Evolutionary conservation across 352 stramenopile species (phyloP), one percentile per base, ranked within the genome.

Genomic region (Phytophthora palmivora): DNA sequence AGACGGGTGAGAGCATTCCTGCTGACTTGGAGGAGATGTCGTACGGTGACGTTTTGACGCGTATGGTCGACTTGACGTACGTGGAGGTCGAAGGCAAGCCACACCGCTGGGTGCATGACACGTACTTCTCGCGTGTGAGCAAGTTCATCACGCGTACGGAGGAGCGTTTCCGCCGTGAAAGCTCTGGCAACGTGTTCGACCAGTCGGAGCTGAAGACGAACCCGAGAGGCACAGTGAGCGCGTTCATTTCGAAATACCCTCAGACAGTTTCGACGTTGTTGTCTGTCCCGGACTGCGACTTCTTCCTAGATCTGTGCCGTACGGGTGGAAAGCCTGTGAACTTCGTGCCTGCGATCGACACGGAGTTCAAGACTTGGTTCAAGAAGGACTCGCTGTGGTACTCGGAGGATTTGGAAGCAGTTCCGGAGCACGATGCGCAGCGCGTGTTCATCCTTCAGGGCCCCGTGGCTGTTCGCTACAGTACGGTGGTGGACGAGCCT

Each of bases 381-480:
- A 96, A 94, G 77, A 96, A 94, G 67, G 89, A 97, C 58, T 96
- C 87, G 42, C 62, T 97, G 15, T 97, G 89, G 89, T 97, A 94
- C 76, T 95, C 87, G 36, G 88, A 97, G 59, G 86, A 96, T 34
- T 62, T 96, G 55, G 88, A 96, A 28, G 87, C 84, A 1, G 83
- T 96, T 5, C 86, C 84, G 0, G 78, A 80, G 41, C 80, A 74
- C 21, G 88, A 96, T 56, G 81, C 77, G 10, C 85, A 94, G 65
- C 84, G 88, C 7, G 89, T 94, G 7, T 89, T 86, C 65, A 87
- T 97, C 21, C 82, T 97, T 5, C 84, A 95, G 37, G 89, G 87
- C 6, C 87, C 89, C 1, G 70, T 95, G 6, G 84, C 89, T 33
- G 89, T 94, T 32, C 79, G 83, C 24, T 92, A 93, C 75, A 93